Conservation (phyloP, 306 rosid species). For the Medicago arabica region DNA sequence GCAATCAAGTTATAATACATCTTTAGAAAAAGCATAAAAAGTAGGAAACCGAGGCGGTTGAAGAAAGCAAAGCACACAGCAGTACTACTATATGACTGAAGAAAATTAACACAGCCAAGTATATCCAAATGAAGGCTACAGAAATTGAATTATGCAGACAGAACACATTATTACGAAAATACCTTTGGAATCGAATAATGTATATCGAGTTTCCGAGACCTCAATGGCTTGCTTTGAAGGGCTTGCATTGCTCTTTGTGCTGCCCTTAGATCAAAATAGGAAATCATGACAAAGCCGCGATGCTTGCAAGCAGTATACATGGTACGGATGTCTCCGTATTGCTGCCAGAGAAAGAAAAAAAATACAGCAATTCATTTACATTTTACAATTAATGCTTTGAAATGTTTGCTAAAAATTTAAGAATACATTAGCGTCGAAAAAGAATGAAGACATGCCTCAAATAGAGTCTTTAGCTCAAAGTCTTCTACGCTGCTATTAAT, state of each 20-base stretch:
- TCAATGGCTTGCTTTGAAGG: slow-evolving; percentile 69
- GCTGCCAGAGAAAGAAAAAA: slow-evolving; percentile 46
- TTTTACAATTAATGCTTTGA: slow-evolving; percentile 23
- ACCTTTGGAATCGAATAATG: slow-evolving; percentile 90
- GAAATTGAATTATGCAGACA: slow-evolving; percentile 31
- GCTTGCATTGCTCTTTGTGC: slow-evolving; percentile 73
- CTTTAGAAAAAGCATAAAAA: slow-evolving; percentile 37
- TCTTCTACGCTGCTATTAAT: slow-evolving; percentile 76
- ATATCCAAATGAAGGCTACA: slow-evolving; percentile 2
- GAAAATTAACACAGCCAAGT: neutral
- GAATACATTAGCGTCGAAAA: slow-evolving; percentile 36
- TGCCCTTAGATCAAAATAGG: slow-evolving; percentile 76
- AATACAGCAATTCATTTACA: slow-evolving; percentile 38
- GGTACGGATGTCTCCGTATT: slow-evolving; percentile 70
- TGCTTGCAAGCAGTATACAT: slow-evolving; percentile 84
- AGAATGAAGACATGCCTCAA: slow-evolving; percentile 64
- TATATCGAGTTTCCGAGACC: slow-evolving; percentile 76
- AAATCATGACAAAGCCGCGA: slow-evolving; percentile 84
- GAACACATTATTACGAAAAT: slow-evolving; percentile 29
- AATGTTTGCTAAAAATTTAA: slow-evolving; percentile 33
- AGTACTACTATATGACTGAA: slow-evolving; percentile 12
- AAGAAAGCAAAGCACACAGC: slow-evolving; percentile 11
- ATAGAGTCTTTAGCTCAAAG: slow-evolving; percentile 71
- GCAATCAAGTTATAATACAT: slow-evolving; percentile 41
- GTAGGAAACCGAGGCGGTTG: slow-evolving; percentile 23